These are phyloP conservation scores for Plasmopara viticola DNA, from an alignment of 352 stramenopile species.

Conservation along the genomic window DNA sequence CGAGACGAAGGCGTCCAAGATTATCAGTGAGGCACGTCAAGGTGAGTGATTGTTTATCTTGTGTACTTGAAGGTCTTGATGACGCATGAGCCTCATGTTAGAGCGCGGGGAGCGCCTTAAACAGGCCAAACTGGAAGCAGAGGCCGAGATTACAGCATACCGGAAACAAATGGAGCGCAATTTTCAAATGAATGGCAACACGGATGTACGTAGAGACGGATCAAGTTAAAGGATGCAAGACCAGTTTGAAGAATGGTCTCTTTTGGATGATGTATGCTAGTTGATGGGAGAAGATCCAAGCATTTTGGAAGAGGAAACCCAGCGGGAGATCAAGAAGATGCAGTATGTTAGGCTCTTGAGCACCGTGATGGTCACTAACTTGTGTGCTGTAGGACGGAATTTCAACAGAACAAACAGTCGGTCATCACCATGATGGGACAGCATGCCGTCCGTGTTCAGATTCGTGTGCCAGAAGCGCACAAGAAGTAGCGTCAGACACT, in stretches of 20 bases:
- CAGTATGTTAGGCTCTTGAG: slow-evolving; percentile 25
- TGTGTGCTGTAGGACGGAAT: slow-evolving; percentile 36
- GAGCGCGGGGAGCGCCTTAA: slow-evolving; percentile 83
- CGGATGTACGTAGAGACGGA: slow-evolving; percentile 36
- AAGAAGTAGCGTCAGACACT: slow-evolving; percentile 32
- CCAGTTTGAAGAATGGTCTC: no score
- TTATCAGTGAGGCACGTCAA: slow-evolving; percentile 83
- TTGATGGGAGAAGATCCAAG: slow-evolving; percentile 75
- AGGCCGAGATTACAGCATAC: slow-evolving; percentile 80
- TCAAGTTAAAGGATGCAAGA: neutral
- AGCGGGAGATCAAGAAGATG: slow-evolving; percentile 79
- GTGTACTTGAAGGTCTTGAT: no score
- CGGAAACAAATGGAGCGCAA: slow-evolving; percentile 79
- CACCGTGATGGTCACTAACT: no score
- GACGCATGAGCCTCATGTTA: slow-evolving; percentile 8
- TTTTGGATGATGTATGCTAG: slow-evolving; percentile 14
- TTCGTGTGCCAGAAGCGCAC: slow-evolving; percentile 60
- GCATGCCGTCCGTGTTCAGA: slow-evolving; percentile 54
- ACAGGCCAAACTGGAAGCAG: slow-evolving; percentile 82
- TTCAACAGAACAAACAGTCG: slow-evolving; percentile 57
- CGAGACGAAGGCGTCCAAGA: slow-evolving; percentile 87
- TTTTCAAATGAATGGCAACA: slow-evolving; percentile 85
- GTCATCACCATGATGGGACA: slow-evolving; percentile 75
- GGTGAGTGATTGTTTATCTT: slow-evolving; percentile 20
- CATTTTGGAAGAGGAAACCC: slow-evolving; percentile 71